A percentile compares a stretch with the other conserved stretches of the same genome.
Conservation (phyloP, 1,139 yeast species). For the Yamadazyma jaroonii region DNA sequence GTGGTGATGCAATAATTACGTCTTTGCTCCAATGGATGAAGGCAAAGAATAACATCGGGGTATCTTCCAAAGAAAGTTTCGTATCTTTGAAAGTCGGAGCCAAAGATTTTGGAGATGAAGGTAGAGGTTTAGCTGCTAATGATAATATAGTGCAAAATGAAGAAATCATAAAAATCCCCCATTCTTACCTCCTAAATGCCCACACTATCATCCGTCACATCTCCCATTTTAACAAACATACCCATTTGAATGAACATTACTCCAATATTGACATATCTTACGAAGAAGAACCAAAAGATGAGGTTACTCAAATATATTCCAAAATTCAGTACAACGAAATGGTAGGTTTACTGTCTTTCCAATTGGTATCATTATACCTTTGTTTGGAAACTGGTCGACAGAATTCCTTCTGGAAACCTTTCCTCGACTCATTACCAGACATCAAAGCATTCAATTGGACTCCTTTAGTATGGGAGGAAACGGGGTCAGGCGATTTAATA, state of each 20-base stretch:
- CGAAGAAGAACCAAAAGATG: constrained; percentile 12
- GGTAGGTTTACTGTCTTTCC: constrained; percentile 41
- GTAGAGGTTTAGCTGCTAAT: constrained; percentile 60
- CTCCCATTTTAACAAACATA: constrained; percentile 19
- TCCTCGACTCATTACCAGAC: constrained; percentile 55
- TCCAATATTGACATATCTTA: constrained; percentile 17
- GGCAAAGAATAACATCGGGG: not conserved
- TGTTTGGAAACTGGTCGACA: constrained; percentile 42
- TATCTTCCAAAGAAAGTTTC: constrained; percentile 1
- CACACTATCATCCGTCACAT: constrained; percentile 50
- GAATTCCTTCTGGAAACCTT: constrained; percentile 63
- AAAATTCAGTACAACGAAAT: constrained; percentile 26
- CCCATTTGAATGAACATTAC: constrained; percentile 20
- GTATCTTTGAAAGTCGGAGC: constrained; percentile 3
- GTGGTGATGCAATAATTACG: not conserved
- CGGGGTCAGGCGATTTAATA: constrained; percentile 22
- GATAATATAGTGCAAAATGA: constrained; percentile 35
- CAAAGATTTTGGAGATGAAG: constrained; percentile 28
- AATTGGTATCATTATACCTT: constrained; percentile 46
- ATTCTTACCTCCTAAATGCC: constrained; percentile 56
- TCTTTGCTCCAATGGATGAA: constrained; percentile 9
- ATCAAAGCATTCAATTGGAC: constrained; percentile 43
- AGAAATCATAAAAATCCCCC: constrained; percentile 55
- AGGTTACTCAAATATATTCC: constrained; percentile 32
- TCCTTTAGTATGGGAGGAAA: constrained; percentile 54